Conservation (phyloP, 768 basidiomycete genomes). For the Kwoniella dejecticola region DNA sequence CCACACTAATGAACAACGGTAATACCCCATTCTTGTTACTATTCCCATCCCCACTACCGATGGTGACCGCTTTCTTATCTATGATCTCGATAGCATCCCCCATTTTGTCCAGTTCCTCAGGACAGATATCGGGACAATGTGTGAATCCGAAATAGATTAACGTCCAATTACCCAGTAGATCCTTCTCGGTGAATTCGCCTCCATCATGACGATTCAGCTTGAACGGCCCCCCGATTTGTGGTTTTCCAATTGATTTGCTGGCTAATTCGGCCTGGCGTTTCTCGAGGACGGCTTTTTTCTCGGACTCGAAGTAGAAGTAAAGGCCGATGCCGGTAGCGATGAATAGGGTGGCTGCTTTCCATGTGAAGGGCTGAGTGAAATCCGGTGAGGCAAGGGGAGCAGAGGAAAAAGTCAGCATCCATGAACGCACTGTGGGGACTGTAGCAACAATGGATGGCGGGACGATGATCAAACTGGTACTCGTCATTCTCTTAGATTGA, state of each 20-base stretch:
- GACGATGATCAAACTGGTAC: not conserved
- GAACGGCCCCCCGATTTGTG: constrained; percentile 91
- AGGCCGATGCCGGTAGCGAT: constrained; percentile 78
- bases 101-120: constrained; percentile 96
- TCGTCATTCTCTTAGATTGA: not conserved
- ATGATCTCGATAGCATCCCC: constrained; percentile 66
- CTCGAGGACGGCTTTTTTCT: constrained; percentile 77
- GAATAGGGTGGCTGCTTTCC: constrained; percentile 78
- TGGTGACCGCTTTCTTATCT: constrained; percentile 25
- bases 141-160: constrained; percentile 91
- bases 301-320: constrained; percentile 82
- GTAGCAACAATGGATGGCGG: too few relatives aligned
- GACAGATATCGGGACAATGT: constrained; percentile 98
- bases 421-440: not conserved
- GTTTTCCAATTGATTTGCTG: constrained; percentile 74
- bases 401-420: not conserved
- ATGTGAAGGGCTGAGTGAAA: constrained; percentile 78
- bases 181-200: constrained; percentile 73
- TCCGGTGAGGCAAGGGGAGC: too few relatives aligned
- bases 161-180: constrained; percentile 88
- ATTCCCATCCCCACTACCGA: too few relatives aligned
- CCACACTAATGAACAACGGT: constrained; percentile 93
- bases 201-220: constrained; percentile 61
- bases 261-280: constrained; percentile 75
- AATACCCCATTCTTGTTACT: constrained; percentile 59